Conservation (phyloP, 345 rosid genomes). For the Acer campestre region DNA sequence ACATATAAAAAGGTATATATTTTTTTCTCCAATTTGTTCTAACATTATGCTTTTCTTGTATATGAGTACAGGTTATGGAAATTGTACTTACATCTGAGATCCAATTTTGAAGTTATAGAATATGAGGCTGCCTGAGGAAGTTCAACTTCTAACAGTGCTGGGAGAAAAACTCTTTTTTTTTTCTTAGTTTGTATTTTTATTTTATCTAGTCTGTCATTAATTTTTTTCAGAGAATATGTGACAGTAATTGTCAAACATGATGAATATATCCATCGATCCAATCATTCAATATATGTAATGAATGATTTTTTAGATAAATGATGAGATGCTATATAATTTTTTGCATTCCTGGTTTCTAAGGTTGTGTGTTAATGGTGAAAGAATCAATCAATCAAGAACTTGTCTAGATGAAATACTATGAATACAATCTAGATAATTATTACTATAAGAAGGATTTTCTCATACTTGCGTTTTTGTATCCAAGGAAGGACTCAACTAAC, state of each 20-base stretch:
- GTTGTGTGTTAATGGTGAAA: not conserved
- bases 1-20: too few species aligned
- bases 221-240: not conserved
- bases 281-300: not conserved
- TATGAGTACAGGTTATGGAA: not conserved
- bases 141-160: not conserved
- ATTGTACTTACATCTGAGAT: not conserved
- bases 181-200: not conserved
- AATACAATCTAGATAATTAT: too few species aligned
- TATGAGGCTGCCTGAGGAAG: not conserved
- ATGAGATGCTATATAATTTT: not conserved
- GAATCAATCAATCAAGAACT: not conserved
- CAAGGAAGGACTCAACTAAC: too few species aligned
- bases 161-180: not conserved
- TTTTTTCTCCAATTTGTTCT: not conserved
- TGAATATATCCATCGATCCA: not conserved
- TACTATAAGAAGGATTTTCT: too few species aligned
- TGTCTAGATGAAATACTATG: too few species aligned
- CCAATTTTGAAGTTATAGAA: not conserved
- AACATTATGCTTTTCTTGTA: not conserved
- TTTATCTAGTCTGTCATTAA: not conserved
- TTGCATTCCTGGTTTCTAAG: not conserved
- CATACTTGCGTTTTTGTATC: too few species aligned
- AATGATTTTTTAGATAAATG: not conserved
- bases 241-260: not conserved